Conservation (phyloP, 164 flowering plant genomes). For the Taxillus chinensis region DNA sequence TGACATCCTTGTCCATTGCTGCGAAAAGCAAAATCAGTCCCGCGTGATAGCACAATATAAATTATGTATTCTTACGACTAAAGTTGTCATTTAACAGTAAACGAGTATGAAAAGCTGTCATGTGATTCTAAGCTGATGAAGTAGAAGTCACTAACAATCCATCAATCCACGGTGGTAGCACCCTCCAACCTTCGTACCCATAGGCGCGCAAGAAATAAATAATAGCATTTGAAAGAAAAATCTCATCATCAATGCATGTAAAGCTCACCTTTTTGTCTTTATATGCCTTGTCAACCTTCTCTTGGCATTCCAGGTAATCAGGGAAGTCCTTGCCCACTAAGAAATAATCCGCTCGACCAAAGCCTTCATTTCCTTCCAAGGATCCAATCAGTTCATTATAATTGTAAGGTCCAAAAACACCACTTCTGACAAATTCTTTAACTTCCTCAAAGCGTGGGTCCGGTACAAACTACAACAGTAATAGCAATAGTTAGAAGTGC, state of each 20-base stretch:
- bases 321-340: constrained; percentile 96
- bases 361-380: constrained; percentile 90
- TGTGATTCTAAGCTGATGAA: too few species aligned
- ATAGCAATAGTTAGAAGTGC: background rate
- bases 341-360: constrained; percentile 81
- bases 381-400: constrained; percentile 73
- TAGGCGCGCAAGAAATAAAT: too few species aligned
- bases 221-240: too few species aligned
- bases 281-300: constrained; percentile 79
- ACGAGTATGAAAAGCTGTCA: too few species aligned
- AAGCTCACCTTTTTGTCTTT: constrained; percentile 60
- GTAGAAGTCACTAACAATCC: too few species aligned
- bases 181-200: too few species aligned
- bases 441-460: constrained; percentile 87
- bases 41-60: background rate
- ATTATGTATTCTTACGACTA: too few species aligned
- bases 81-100: too few species aligned
- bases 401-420: constrained; percentile 58
- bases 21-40: constrained; percentile 14
- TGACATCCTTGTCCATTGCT: constrained; percentile 82
- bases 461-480: constrained; percentile 52
- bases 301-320: constrained; percentile 86
- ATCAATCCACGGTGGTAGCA: too few species aligned
- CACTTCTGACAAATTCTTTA: constrained; percentile 60
- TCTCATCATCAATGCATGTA: background rate